Conservation (phyloP, 148 eudicot genomes). For the Polygonum aviculare region DNA sequence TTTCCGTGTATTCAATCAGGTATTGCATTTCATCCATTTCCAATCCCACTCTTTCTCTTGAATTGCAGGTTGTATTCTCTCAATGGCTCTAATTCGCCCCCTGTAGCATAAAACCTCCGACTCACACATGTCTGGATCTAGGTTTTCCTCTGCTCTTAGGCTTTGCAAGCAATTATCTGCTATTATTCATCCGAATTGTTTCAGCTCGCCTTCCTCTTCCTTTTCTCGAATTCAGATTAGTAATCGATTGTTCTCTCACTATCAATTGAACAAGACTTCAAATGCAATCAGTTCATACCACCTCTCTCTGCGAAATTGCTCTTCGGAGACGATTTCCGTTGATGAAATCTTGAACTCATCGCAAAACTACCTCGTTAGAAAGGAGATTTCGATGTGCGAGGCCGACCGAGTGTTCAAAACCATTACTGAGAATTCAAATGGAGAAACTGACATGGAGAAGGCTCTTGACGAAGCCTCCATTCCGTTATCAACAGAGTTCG, state of each 20-base stretch:
- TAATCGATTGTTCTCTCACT: background rate
- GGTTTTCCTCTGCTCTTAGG: background rate
- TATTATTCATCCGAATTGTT: background rate
- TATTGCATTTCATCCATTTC: background rate
- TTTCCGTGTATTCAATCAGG: background rate
- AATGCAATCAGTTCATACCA: background rate
- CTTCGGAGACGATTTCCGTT: conserved; percentile 6
- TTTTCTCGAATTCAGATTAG: background rate
- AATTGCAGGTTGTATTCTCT: background rate
- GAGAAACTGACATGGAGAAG: conserved; percentile 38
- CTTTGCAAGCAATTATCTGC: conserved; percentile 5
- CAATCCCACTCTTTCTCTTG: background rate
- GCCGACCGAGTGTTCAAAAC: conserved; percentile 36
- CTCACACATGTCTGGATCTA: background rate
- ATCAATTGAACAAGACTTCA: background rate
- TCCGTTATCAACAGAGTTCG: conserved; percentile 47
- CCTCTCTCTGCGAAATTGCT: conserved; percentile 1
- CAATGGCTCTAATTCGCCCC: background rate
- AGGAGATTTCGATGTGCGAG: conserved; percentile 2
- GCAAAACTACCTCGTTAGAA: conserved; percentile 6
- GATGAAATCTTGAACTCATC: background rate
- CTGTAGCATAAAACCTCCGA: background rate
- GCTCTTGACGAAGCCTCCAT: conserved; percentile 35
- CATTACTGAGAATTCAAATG: conserved; percentile 28
- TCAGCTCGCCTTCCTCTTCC: background rate